phyloP scores from a whole-genome alignment of 129 eudicot genomes.

The Silybum marianum region DNA sequence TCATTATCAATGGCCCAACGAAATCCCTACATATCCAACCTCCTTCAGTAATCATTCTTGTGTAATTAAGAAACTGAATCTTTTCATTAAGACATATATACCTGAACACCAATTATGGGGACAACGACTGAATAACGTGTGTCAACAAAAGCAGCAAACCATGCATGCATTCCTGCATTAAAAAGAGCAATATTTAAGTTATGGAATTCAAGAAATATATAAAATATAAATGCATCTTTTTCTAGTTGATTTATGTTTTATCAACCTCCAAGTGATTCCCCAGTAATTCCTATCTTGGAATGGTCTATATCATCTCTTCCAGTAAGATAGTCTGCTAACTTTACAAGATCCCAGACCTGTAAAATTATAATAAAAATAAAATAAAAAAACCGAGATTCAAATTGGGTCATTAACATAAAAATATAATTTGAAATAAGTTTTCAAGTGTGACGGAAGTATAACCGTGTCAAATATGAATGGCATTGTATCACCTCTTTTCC shows the following conservation, averaged over 20 bases:
- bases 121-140: constrained; percentile 88
- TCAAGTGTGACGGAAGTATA: constrained; percentile 2
- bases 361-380: neutral
- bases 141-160: constrained; percentile 91
- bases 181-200: neutral
- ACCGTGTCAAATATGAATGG: constrained; percentile 98
- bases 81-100: constrained; percentile 26
- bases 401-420: neutral
- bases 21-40: constrained; percentile 62
- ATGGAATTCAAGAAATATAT: constrained; percentile 1
- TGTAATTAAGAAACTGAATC: neutral
- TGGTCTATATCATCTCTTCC: constrained; percentile 82
- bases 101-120: constrained; percentile 98
- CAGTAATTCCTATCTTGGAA: constrained; percentile 83
- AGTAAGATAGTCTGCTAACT: constrained; percentile 85
- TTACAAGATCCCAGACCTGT: constrained; percentile 94
- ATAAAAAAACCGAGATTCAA: neutral
- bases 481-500: constrained; percentile 96
- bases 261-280: constrained; percentile 97
- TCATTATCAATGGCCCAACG: constrained; percentile 95
- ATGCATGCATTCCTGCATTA: constrained; percentile 93
- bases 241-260: constrained; percentile 10
- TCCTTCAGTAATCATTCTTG: constrained; percentile 8
- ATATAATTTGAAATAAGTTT: neutral
- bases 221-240: neutral